Percentiles rank a stretch among this genome's conserved stretches.
Evolutionary conservation across 345 rosid genomes (phyloP).

Genomic region (Citrus sinensis): DNA sequence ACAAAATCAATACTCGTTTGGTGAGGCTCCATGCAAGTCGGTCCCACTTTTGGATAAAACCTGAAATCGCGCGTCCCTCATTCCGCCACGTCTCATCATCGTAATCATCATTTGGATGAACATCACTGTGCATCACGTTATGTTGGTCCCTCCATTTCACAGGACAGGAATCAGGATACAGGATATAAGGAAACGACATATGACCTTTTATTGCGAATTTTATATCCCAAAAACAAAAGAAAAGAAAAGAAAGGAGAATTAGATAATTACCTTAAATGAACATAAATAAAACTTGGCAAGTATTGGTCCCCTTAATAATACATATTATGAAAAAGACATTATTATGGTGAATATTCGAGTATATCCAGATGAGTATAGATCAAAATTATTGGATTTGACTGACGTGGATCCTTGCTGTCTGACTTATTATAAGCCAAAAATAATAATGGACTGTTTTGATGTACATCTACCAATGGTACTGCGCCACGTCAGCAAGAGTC

Average conservation of each 20-base stretch:
- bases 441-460: background rate
- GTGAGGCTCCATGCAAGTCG: background rate
- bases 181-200: background rate
- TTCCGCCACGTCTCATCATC: conserved; percentile 14
- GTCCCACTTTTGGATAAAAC: conserved; percentile 30
- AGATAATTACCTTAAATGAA: background rate
- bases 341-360: conserved; percentile 24
- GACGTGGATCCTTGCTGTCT: conserved; percentile 46
- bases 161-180: background rate
- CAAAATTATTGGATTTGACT: conserved; percentile 19
- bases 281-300: background rate
- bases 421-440: background rate
- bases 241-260: too few species aligned
- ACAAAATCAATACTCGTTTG: background rate
- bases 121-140: background rate
- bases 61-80: background rate
- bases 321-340: too few species aligned
- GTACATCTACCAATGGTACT: background rate
- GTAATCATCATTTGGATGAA: background rate
- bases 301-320: background rate
- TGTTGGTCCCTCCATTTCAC: background rate
- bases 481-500: conserved; percentile 12
- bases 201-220: background rate
- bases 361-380: conserved; percentile 25
- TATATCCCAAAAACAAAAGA: background rate